A percentile compares a stretch with the other conserved stretches of the same genome.
Evolutionary conservation across 208 protist species (phyloP).

Genomic region (Balamuthia mandrillaris): DNA sequence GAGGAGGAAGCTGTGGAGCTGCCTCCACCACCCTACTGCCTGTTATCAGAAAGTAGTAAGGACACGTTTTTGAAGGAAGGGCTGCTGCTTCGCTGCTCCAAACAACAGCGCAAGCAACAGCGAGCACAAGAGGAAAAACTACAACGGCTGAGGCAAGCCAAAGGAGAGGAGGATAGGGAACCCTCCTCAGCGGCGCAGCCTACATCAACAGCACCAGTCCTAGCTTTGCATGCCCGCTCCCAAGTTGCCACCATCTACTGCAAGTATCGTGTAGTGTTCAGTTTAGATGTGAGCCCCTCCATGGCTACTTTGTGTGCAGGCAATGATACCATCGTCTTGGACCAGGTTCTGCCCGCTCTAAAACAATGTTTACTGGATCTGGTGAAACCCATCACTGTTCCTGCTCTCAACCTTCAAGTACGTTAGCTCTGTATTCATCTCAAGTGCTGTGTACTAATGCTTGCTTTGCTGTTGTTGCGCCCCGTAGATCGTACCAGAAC

Average conservation of each 20-base stretch:
- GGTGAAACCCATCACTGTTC: slow-evolving; percentile 18
- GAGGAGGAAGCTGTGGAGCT: too few relatives aligned
- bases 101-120: too few relatives aligned
- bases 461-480: neutral
- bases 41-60: too few relatives aligned
- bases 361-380: slow-evolving; percentile 16
- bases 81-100: too few relatives aligned
- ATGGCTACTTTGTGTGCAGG: slow-evolving; percentile 7
- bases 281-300: slow-evolving; percentile 12
- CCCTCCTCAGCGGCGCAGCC: too few relatives aligned
- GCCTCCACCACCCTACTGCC: too few relatives aligned
- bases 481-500: neutral
- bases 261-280: slow-evolving; percentile 13
- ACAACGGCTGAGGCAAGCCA: too few relatives aligned
- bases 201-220: too few relatives aligned
- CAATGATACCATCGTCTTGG: neutral
- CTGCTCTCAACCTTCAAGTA: slow-evolving; percentile 11
- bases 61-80: too few relatives aligned
- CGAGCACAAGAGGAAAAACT: too few relatives aligned
- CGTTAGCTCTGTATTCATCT: neutral
- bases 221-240: neutral
- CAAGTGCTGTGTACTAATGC: neutral
- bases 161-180: too few relatives aligned
- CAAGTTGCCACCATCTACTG: neutral
- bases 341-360: neutral